These are phyloP conservation scores for Pseudogymnoascus pannorum DNA, from an alignment of 2,329 filamentous ascomycete genomes.

Conservation along the genomic window DNA sequence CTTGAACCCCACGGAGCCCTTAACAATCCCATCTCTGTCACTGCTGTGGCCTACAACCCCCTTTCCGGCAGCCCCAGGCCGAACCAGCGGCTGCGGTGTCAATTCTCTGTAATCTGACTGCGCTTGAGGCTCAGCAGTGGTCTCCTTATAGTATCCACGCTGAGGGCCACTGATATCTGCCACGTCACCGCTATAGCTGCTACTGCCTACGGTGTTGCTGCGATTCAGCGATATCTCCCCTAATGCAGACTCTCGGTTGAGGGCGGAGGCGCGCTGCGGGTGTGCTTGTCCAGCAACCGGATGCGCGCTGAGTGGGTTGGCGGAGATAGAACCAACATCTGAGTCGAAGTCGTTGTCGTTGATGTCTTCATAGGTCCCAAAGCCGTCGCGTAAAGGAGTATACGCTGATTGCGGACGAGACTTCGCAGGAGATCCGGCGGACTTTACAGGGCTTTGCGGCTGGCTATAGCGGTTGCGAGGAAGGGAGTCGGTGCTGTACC, in stretches of 20 bases:
- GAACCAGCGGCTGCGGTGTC: neutral
- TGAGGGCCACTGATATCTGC: constrained; percentile 2
- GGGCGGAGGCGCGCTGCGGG: neutral
- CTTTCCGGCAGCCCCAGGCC: neutral
- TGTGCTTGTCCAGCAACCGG: neutral
- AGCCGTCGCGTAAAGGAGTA: neutral
- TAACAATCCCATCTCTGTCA: constrained; percentile 6
- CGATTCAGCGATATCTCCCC: constrained; percentile 4
- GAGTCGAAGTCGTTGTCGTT: neutral
- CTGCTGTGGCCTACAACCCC: neutral
- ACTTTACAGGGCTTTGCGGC: neutral
- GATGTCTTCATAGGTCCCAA: constrained; percentile 7
- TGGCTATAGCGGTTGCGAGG: neutral
- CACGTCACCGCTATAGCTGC: neutral
- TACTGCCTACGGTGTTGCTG: neutral
- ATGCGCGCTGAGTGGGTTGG: constrained; percentile 9
- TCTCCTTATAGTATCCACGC: neutral
- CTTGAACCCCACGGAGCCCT: constrained; percentile 8
- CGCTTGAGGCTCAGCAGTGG: neutral
- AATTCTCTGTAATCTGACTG: neutral
- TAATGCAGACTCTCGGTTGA: neutral
- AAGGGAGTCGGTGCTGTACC: neutral
- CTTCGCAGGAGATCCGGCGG: neutral
- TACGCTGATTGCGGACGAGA: neutral
- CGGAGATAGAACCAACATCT: neutral